Evolutionary conservation across 345 rosid species (phyloP), one percentile per base, ranked within the genome.

Genomic region (Eutrema yunnanense): DNA sequence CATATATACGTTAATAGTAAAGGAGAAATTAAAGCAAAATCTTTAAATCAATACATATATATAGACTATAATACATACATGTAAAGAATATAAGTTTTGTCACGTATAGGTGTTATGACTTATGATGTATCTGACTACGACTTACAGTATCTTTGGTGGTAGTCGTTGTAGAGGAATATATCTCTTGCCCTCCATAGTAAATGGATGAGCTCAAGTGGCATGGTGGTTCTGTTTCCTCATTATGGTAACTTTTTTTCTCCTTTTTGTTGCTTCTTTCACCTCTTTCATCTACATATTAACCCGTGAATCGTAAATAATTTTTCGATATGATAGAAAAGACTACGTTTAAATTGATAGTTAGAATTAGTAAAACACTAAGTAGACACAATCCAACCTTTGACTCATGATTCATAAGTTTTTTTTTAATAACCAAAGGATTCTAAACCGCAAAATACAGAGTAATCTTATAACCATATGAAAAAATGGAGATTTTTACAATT

Each of bases 171-270:
- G 93, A 82, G 67, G 94, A 82, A 76, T 89, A 93, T 71, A 85
- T 84, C 73, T 93, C 97, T 81, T 86, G 98, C 65, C 98, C 98
- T 42, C 97, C 98, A 68, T 93, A 93, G 82, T 87, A 80, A 65
- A 93, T 88, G n/a, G 98, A 93, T 64, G 98, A 93, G 73, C 92
- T 90, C 56, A 86, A 73, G 67, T 92, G 67, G 79, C 85, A 84
- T 55, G 98, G 96, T 52, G 93, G 96, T 62, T 86, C 90, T 55
- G 73, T 72, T 52, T 80, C 73, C 82, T 92, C 96, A 44, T 66
- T 82, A 76, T 82, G 82, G 73, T 85, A 86, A 34, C 72, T 38
- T 50, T 79, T 74, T 54, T 56, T 82, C 73, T 75, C 79, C 50
- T 64, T 76, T 70, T 72, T 69, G 41, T 74, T 87, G 65, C 70